Evolutionary conservation across 2,329 filamentous ascomycete genomes (phyloP), one percentile per base, ranked within the genome.

Genomic region (Fusarium liriodendri): DNA sequence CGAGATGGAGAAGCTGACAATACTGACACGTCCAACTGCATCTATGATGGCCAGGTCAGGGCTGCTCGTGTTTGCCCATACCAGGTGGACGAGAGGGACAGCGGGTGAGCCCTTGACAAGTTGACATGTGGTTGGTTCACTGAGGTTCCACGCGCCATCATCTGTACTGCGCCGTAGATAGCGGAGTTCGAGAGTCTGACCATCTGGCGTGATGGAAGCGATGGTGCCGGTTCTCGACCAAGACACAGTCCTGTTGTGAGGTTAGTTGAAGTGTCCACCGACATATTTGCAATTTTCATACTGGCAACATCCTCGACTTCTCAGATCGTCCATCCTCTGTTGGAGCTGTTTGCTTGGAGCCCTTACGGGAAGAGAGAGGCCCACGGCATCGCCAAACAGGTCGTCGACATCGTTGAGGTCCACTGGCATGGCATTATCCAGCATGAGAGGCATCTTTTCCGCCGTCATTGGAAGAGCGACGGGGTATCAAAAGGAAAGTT

Each of bases 151-250:
- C 45, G 87, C 87, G 3, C 92, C 94, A 82, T 93, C 89, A 14
- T 91, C 87, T 1, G 91, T 88, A 74, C 91, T 87, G 78, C 93
- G 92, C 37, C 90, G 88, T 60, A 98, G 87, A 79, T 94, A 92
- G 68, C 92, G 91, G 54, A 97, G 87, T 79, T 93, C 91, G 62
- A 98, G 85, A 16, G 87, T 88, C 57, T 88, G 88, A 32, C 94
- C 93, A 82, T 95, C 93, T 18, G 89, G 84, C 22, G 92, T 89
- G 74, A 98, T 93, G 63, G 92, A 93, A 32, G 95, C 95, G 75
- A 98, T 94, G 69, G 92, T 95, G 50, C 96, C 96, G 70, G 91
- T 89, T 77, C 92, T 95, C 13, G 96, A 98, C 95, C 96, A 98
- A 33, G 93, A 91, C 63, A 98, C 89, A 73, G 90, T 91, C 80